Evolutionary conservation across 148 eudicot genomes (phyloP), one percentile per base, ranked within the genome.

Genomic region (Rhododendron vialii): DNA sequence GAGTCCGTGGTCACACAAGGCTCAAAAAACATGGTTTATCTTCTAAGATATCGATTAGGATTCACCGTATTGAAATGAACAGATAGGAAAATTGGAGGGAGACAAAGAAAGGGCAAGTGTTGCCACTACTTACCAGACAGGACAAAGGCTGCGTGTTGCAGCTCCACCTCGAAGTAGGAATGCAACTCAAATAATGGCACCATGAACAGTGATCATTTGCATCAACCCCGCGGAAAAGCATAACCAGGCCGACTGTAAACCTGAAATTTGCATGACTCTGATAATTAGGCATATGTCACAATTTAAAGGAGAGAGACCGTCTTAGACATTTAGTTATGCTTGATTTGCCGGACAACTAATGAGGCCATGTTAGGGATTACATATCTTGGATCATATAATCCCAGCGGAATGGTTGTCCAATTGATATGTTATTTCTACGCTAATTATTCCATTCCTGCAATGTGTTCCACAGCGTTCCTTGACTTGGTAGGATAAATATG

Each of bases 141-240:
- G 93, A 93, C 15, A 88, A 82, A 48, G 95, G 90, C 86, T 92
- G 78, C 24, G 93, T 76, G 74, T 91, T 86, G 89, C 99, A 95
- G 88, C 90, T 96, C 97, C 96, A 93, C 84, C 86, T 88, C 78
- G 94, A 90, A 75, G 97, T 92, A 83, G 97, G 96, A 71, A 95
- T 87, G 87, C 98, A 96, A 73, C 94, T 95, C 85, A 95, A 84
- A 83, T 96, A 94, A 89, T 92, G 99, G 92, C 99, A 95, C 97
- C 99, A 95, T 22, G 97, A 94, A 65, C 99, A 96, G 76, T 92
- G 92, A 33, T 93, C 92, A 83, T 95, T 94, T 13, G 89, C 92
- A 86, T 96, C 92, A 61, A 88, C 89, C 50, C 96, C 98, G 55
- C 89, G 95, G 80, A 96, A 92, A 65, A 95, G 90, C 93, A 92